phyloP scores from a whole-genome alignment of 768 basidiomycete species.

The Mycena latifolia region DNA sequence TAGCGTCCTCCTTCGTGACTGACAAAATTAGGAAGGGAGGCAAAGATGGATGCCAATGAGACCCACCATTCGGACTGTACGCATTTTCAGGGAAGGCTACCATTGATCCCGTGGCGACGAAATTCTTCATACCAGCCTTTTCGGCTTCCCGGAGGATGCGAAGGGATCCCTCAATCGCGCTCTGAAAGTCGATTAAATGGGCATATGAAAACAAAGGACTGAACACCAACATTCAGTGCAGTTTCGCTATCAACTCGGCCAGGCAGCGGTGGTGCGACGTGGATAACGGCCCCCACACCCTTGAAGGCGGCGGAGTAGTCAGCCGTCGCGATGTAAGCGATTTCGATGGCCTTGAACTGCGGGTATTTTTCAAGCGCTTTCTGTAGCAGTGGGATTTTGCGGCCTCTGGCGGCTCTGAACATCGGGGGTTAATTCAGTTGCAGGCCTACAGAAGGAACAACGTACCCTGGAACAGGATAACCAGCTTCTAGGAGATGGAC shows the following conservation, averaged over 20 bases:
- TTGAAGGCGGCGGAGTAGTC: too few species aligned
- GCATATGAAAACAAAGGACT: too few species aligned
- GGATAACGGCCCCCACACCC: too few species aligned
- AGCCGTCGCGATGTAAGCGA: too few species aligned
- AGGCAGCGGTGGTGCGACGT: too few species aligned
- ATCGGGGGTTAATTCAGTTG: neutral
- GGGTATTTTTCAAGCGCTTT: slow-evolving; percentile 32
- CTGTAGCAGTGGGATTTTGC: slow-evolving; percentile 29
- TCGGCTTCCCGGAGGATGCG: slow-evolving; percentile 42
- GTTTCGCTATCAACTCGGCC: slow-evolving; percentile 25
- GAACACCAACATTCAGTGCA: too few species aligned
- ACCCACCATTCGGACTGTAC: slow-evolving; percentile 28
- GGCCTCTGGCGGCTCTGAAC: slow-evolving; percentile 34
- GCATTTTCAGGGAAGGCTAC: slow-evolving; percentile 24
- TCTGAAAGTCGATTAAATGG: slow-evolving; percentile 27
- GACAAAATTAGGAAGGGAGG: neutral
- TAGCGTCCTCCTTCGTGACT: too few species aligned
- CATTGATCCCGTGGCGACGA: slow-evolving; percentile 40
- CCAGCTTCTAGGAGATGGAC: too few species aligned
- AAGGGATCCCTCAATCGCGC: slow-evolving; percentile 43
- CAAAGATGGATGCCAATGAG: neutral
- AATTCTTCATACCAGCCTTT: slow-evolving; percentile 41
- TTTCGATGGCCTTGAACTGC: too few species aligned
- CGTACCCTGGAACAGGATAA: too few species aligned
- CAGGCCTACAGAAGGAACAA: too few species aligned